phyloP scores from a whole-genome alignment of 2,329 filamentous ascomycete species.

The Colletotrichum sp. region DNA sequence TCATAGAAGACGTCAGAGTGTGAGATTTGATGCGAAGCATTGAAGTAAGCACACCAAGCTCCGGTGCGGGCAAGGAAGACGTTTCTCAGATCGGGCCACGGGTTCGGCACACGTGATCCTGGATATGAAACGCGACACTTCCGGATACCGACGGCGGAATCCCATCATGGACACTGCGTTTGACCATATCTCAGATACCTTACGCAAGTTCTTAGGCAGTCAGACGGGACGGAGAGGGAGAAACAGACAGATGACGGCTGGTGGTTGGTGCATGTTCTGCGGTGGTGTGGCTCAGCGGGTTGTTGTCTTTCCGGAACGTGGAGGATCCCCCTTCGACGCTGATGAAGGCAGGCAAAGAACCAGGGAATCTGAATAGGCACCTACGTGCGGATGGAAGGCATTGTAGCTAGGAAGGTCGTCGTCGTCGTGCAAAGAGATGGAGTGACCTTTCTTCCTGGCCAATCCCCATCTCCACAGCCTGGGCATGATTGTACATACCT shows the following conservation, averaged over 20 bases:
- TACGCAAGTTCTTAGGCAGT: not conserved
- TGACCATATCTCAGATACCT: not conserved
- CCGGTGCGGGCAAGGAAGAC: not conserved
- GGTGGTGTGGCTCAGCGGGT: conserved; percentile 19
- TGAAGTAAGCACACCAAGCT: not conserved
- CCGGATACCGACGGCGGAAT: conserved; percentile 6
- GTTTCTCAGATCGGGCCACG: not conserved
- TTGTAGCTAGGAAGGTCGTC: not conserved
- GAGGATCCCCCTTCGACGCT: not conserved
- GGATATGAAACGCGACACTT: conserved; percentile 13
- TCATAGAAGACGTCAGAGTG: not conserved
- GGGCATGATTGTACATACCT: not conserved
- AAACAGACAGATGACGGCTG: not conserved
- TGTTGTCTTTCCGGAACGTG: conserved; percentile 10
- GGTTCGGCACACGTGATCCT: conserved; percentile 10
- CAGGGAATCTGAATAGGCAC: not conserved
- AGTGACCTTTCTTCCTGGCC: not conserved
- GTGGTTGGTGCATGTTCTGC: conserved; percentile 12
- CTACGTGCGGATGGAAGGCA: not conserved
- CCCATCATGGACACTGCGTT: not conserved
- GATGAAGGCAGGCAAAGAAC: not conserved
- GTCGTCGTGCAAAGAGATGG: not conserved
- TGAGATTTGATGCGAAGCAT: not conserved
- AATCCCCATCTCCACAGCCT: not conserved
- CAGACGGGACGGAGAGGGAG: not conserved